These are phyloP conservation scores for Fraxinus americana DNA, from an alignment of 257 asterid genomes.

Conservation along the genomic window DNA sequence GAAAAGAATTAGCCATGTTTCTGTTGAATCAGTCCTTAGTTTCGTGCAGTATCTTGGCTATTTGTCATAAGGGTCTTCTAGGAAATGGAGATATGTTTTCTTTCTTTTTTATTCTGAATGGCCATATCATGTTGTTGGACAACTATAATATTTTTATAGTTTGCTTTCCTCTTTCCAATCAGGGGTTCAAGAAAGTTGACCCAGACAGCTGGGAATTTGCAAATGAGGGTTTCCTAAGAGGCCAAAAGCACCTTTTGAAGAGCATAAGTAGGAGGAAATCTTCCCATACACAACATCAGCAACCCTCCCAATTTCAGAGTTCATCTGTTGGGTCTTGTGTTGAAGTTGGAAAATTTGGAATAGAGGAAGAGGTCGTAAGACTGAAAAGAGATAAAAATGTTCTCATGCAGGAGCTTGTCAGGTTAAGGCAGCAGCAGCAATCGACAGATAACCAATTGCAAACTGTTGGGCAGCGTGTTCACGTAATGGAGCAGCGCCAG, in stretches of 20 bases:
- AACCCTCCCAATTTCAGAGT: constrained; percentile 37
- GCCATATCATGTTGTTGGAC: constrained; percentile 19
- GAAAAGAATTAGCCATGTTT: not conserved
- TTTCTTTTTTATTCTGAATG: not conserved
- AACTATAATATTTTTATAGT: constrained; percentile 46
- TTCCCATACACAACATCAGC: constrained; percentile 49
- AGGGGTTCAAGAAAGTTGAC: constrained; percentile 80
- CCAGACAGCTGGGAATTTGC: constrained; percentile 68
- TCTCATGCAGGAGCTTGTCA: constrained; percentile 84
- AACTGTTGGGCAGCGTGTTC: constrained; percentile 75
- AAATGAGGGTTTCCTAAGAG: constrained; percentile 66
- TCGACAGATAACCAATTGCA: constrained; percentile 65
- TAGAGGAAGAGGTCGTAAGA: constrained; percentile 73
- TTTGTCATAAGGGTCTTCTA: not conserved
- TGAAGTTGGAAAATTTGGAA: constrained; percentile 66
- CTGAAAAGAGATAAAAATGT: constrained; percentile 74
- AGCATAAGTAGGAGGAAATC: constrained; percentile 68
- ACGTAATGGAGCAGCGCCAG: constrained; percentile 74
- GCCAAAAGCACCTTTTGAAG: constrained; percentile 60
- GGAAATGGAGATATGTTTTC: not conserved
- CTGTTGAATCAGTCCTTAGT: not conserved
- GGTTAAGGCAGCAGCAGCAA: constrained; percentile 81
- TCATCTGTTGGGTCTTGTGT: constrained; percentile 56
- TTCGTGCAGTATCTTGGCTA: not conserved
- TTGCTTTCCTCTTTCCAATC: constrained; percentile 36